Base-by-base conservation (phyloP, 1,284 basidiomycete species). In the Schizophyllum amplum region DNA sequence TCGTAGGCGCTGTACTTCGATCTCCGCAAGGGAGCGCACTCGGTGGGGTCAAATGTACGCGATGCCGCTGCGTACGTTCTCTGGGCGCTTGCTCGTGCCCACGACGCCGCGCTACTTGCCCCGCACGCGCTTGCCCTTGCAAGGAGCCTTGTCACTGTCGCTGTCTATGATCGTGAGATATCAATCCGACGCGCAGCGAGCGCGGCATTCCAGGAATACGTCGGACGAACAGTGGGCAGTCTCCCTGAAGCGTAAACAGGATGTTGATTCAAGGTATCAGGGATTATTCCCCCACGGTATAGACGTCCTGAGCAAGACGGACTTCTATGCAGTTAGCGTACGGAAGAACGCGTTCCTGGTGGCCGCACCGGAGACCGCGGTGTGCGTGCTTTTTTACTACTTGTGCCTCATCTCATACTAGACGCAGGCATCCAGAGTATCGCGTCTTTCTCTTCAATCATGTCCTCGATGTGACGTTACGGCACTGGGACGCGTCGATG, bases 191-290 rank as follows among this genome's bases (percentile, higher is more conserved):
- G 97, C 60, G 97, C 97, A 4, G 94, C 96, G 2, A 98, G 95
- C 71, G 97, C 97, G 7, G 94, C 96, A 3, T 99, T 94, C 69
- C 97, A 99, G 69, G 97, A 99, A 71, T 89, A 90, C 65, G 97
- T 98, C 47, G 97, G 97, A 7, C 79, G 97, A 65, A 89, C 90
- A 72, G 93, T 95, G 65, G 71, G 84, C 72, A 15, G n/a, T 22
- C 26, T 21, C 48, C 26, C 24, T 54, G 56, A 2, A 2, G 52
- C 58, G 22, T 54, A 51, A 61, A 42, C 50, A 25, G 42, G 25
- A 58, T 57, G 56, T 23, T 59, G 13, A 22, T 47, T 56, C 58
- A 25, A 48, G 51, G 26, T 59, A 63, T 58, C 64, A 96, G 92
- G 85, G 80, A 53, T 72, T 94, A 55, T 95, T 98, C 67, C 88